A percentile compares a stretch with the other conserved stretches of the same genome.
Evolutionary conservation across 140 eudicot species (phyloP).

Genomic region (Cichorium intybus): DNA sequence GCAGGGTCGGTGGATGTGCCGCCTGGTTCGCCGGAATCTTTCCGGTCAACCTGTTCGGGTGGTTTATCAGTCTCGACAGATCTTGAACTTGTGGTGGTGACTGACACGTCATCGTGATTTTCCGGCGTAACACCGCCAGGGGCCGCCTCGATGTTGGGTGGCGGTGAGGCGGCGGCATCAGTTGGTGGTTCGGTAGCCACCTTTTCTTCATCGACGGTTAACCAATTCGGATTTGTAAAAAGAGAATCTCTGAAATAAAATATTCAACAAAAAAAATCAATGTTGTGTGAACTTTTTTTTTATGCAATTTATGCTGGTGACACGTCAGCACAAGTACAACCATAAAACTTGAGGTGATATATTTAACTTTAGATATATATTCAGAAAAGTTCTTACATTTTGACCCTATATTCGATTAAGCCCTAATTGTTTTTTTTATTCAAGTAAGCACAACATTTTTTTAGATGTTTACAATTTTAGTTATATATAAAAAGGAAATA

Average conservation of each 20-base stretch:
- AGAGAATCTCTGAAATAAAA: slow-evolving; percentile 58
- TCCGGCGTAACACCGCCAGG: slow-evolving; percentile 18
- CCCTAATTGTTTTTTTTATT: too few species aligned
- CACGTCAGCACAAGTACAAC: too few species aligned
- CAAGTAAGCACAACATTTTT: too few species aligned
- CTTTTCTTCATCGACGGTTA: slow-evolving; percentile 57
- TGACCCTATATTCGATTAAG: too few species aligned
- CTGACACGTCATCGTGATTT: slow-evolving; percentile 28
- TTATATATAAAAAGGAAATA: too few species aligned
- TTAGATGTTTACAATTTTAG: too few species aligned
- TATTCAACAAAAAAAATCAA: neutral
- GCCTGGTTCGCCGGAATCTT: slow-evolving; percentile 8
- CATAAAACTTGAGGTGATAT: too few species aligned
- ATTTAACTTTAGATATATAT: too few species aligned
- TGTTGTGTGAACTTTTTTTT: too few species aligned
- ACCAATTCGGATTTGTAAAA: slow-evolving; percentile 72
- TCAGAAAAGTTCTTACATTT: too few species aligned
- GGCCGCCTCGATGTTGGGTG: slow-evolving; percentile 26
- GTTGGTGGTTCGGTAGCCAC: slow-evolving; percentile 25
- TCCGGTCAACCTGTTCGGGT: slow-evolving; percentile 15
- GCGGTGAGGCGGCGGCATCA: slow-evolving; percentile 42
- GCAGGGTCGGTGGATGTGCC: slow-evolving; percentile 11
- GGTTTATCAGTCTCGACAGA: slow-evolving; percentile 15
- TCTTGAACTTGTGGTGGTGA: slow-evolving; percentile 20
- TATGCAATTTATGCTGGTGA: too few species aligned